Base-by-base conservation (phyloP, 2,329 filamentous ascomycete genomes). In the Microdochium nivale region DNA sequence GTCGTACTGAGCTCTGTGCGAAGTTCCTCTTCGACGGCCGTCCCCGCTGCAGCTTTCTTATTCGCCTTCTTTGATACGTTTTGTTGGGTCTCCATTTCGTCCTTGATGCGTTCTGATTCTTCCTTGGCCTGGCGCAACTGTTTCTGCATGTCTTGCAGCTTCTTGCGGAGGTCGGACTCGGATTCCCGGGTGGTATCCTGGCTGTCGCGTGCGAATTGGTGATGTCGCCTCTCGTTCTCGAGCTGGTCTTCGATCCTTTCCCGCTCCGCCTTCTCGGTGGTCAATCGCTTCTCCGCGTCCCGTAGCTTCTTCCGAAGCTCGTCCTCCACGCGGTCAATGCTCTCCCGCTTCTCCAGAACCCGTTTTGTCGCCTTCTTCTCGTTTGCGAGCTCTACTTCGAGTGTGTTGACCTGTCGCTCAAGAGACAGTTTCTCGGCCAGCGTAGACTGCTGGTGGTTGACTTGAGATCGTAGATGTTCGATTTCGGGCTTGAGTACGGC, bases 301-400 rank as follows among this genome's bases (percentile, higher is more conserved):
- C 65, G 60, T 13, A 65, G 62, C 50, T 74, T 70, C 50, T 71
- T 74, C 55, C 70, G 74, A 50, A 71, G 68, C 51, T 70, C 64
- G 63, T 72, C 73, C 53, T 70, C 63, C 16, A 62, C 62, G 57
- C 67, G 56, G 52, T 69, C 64, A 65, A 67, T 61, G 75, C 60
- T 58, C 71, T 72, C 51, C 69, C 72, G 57, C 63, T 66, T 71
- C 44, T 72, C 64, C 3, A 67, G 65, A 3, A 77, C 78, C 49
- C 84, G 80, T 58, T 84, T 80, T 9, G 79, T 74, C 2, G 83
- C 78, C n/a, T 83, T 80, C 65, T 83, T 92, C 64, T 94, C 88
- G 58, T 87, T 88, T 57, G 91, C 88, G 2, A 96, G 76, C 59
- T 95, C 87, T 44, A 89, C 83, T 65, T 95, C 87, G 2, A 91